A percentile compares a stretch with the other conserved stretches of the same genome.
Evolutionary conservation across 805 yeast genomes (phyloP).

Genomic region (Nakazawaea peltata): DNA sequence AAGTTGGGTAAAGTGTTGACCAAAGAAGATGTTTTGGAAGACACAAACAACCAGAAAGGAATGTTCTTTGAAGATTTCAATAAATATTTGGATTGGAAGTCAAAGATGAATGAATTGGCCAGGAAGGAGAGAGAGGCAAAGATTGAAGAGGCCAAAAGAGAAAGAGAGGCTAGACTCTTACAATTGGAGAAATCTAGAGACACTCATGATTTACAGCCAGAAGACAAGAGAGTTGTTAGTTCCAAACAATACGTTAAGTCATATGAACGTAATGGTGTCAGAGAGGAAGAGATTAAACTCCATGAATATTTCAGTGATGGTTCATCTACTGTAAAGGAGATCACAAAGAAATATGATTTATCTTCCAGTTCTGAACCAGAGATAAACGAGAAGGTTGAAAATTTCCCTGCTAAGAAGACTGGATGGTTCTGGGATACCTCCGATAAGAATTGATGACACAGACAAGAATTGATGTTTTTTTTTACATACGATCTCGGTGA

Average conservation of each 20-base stretch:
- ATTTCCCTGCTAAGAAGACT: conserved; percentile 9
- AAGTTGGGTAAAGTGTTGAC: conserved; percentile 31
- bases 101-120: conserved; percentile 41
- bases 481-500: too few species aligned
- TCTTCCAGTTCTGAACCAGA: conserved; percentile 28
- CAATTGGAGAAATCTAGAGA: neutral
- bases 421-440: conserved; percentile 24
- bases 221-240: conserved; percentile 24
- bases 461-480: too few species aligned
- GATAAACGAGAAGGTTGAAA: conserved; percentile 15
- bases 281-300: conserved; percentile 29
- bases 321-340: conserved; percentile 26
- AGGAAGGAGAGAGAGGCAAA: conserved; percentile 25
- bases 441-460: too few species aligned
- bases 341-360: conserved; percentile 27
- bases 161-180: conserved; percentile 11
- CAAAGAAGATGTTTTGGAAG: conserved; percentile 50
- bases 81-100: conserved; percentile 60
- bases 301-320: conserved; percentile 37
- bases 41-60: conserved; percentile 39
- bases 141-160: conserved; percentile 10
- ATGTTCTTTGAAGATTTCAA: conserved; percentile 57
- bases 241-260: conserved; percentile 27
- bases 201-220: neutral
- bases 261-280: conserved; percentile 32